Conservation (phyloP, 2,329 filamentous ascomycete species). For the Venturia asperata region DNA sequence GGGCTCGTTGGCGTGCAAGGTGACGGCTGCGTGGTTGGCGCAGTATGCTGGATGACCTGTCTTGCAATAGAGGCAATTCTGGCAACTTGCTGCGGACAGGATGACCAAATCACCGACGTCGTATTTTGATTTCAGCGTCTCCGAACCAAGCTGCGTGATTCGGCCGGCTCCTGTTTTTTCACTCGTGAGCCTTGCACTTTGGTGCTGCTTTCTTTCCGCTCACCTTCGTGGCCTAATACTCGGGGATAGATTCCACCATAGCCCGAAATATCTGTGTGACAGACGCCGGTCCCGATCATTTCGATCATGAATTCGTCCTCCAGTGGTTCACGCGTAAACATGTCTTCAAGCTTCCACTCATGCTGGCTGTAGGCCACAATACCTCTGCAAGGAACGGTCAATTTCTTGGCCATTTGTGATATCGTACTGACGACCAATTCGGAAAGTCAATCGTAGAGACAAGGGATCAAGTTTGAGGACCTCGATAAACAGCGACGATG, state of each 20-base stretch:
- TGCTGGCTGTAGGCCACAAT: constrained; percentile 12
- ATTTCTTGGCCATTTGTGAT: neutral
- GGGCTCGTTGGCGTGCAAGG: constrained; percentile 16
- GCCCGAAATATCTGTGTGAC: constrained; percentile 5
- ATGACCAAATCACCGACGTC: constrained; percentile 12
- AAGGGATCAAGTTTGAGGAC: neutral
- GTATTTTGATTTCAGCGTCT: neutral
- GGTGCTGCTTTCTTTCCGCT: neutral
- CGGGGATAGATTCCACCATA: constrained; percentile 10
- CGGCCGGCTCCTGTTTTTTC: constrained; percentile 20
- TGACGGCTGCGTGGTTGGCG: constrained; percentile 4
- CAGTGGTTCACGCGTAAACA: constrained; percentile 6
- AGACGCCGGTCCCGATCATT: constrained; percentile 7
- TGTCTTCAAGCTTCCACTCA: constrained; percentile 11
- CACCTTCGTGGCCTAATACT: constrained; percentile 18
- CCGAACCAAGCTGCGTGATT: constrained; percentile 19
- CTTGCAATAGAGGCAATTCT: constrained; percentile 5
- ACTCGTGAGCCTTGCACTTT: neutral
- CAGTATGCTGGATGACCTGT: constrained; percentile 15
- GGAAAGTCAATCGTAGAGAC: neutral
- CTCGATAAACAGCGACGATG: neutral
- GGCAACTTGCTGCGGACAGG: neutral
- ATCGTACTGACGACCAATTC: neutral
- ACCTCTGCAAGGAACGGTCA: constrained; percentile 7
- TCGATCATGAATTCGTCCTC: constrained; percentile 14